Evolutionary conservation across 306 rosid genomes (phyloP).

Genomic region (Nissolia schottii): DNA sequence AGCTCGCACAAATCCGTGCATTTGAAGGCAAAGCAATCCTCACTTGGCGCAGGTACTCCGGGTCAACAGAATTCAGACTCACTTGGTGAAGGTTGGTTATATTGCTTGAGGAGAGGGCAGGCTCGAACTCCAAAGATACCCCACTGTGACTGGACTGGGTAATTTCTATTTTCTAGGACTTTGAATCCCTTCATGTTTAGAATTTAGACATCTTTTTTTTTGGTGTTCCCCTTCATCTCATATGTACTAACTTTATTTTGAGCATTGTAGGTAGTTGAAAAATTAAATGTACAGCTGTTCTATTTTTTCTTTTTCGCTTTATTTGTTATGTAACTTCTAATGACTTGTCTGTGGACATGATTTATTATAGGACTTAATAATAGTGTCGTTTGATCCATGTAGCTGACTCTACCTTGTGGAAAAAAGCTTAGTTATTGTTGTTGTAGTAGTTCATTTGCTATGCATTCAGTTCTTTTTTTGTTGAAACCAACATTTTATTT

Average conservation of each 20-base stretch:
- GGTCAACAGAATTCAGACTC: slow-evolving; percentile 41
- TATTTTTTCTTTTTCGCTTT: too few relatives aligned
- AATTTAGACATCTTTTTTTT: background rate
- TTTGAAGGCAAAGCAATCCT: slow-evolving; percentile 52
- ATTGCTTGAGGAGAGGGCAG: slow-evolving; percentile 80
- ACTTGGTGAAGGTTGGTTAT: slow-evolving; percentile 66
- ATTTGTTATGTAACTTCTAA: too few relatives aligned
- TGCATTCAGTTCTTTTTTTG: background rate
- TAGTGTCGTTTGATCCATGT: too few relatives aligned
- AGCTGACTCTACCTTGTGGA: too few relatives aligned
- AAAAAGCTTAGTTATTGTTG: too few relatives aligned
- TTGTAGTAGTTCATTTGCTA: background rate
- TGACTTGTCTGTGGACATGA: too few relatives aligned
- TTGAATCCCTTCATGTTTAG: background rate
- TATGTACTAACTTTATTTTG: too few relatives aligned
- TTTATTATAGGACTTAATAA: too few relatives aligned
- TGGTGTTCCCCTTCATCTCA: too few relatives aligned
- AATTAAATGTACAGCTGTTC: background rate
- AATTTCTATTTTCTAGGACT: slow-evolving; percentile 33
- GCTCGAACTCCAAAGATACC: slow-evolving; percentile 78
- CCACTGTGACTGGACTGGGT: slow-evolving; percentile 96
- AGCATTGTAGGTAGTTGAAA: background rate
- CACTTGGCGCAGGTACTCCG: slow-evolving; percentile 36
- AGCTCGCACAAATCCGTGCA: slow-evolving; percentile 84
- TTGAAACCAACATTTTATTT: slow-evolving; percentile 11